Conservation (phyloP, 2,329 filamentous ascomycete genomes). For the Amauroascus niger region DNA sequence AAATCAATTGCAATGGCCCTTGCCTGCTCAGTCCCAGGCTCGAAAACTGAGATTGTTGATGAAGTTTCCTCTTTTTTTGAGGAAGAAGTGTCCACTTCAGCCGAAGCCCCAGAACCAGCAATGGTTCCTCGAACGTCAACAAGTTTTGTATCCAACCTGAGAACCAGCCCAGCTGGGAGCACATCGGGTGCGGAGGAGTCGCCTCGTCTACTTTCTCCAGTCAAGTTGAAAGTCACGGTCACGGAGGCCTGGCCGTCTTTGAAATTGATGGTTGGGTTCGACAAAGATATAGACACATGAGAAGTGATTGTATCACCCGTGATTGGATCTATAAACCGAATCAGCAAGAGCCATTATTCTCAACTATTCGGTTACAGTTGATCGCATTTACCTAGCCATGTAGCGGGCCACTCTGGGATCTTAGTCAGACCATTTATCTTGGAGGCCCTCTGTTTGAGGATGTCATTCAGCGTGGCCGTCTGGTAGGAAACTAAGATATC, state of each 20-base stretch:
- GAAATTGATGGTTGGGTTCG: neutral
- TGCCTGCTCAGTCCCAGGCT: neutral
- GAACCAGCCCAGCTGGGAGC: neutral
- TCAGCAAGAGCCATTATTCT: neutral
- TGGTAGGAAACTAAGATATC: neutral
- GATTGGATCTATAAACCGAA: neutral
- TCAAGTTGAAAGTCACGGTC: neutral
- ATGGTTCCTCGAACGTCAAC: neutral
- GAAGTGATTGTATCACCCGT: neutral
- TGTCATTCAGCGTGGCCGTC: neutral
- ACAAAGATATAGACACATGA: neutral
- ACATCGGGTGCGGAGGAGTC: neutral
- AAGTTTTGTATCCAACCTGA: neutral
- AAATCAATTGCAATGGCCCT: neutral
- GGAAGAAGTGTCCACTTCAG: neutral
- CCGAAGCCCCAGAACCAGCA: neutral
- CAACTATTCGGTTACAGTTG: neutral
- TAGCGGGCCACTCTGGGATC: neutral
- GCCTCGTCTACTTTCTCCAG: neutral
- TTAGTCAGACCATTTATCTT: neutral
- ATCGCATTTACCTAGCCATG: neutral
- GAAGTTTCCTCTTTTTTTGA: neutral
- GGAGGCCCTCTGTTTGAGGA: neutral
- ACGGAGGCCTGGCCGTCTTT: neutral
- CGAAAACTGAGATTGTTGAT: neutral